A percentile compares a stretch with the other conserved stretches of the same genome.
These are phyloP conservation scores for Aspergillus sp. DNA, from an alignment of 2,329 filamentous ascomycete species.

Conservation along the genomic window DNA sequence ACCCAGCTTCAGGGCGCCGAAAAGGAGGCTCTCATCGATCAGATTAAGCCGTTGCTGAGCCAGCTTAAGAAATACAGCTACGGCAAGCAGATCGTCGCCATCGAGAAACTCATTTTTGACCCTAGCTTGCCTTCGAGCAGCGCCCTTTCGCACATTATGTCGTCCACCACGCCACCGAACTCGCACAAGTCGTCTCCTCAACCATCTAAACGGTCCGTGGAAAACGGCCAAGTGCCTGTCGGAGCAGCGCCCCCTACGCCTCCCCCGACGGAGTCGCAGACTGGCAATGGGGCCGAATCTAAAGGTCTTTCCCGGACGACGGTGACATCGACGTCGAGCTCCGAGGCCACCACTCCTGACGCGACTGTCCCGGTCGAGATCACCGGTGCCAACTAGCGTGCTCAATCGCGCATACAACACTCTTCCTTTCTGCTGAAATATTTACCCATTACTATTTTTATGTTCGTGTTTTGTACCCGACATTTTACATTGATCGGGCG, in stretches of 20 bases:
- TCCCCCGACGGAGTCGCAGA: conserved; percentile 63
- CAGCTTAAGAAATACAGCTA: conserved; percentile 58
- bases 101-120: conserved; percentile 51
- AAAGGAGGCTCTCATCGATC: conserved; percentile 52
- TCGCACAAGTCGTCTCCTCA: conserved; percentile 36
- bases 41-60: conserved; percentile 57
- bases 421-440: not conserved
- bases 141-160: conserved; percentile 24
- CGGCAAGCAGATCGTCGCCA: conserved; percentile 59
- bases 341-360: conserved; percentile 21
- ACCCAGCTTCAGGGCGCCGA: conserved; percentile 55
- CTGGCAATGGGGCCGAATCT: conserved; percentile 39
- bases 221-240: conserved; percentile 39
- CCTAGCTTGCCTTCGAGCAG: conserved; percentile 18
- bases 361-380: conserved; percentile 21
- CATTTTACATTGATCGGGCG: conserved; percentile 28
- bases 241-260: conserved; percentile 57
- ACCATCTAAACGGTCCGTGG: conserved; percentile 26
- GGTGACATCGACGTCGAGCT: conserved; percentile 26
- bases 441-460: conserved; percentile 9
- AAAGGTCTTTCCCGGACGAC: conserved; percentile 30
- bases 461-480: conserved; percentile 16
- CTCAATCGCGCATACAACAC: conserved; percentile 8
- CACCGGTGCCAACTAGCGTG: conserved; percentile 17
- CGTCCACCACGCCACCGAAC: conserved; percentile 33